These are phyloP conservation scores for Fragilaria crotonensis DNA, from an alignment of 108 stramenopile species.

Conservation along the genomic window DNA sequence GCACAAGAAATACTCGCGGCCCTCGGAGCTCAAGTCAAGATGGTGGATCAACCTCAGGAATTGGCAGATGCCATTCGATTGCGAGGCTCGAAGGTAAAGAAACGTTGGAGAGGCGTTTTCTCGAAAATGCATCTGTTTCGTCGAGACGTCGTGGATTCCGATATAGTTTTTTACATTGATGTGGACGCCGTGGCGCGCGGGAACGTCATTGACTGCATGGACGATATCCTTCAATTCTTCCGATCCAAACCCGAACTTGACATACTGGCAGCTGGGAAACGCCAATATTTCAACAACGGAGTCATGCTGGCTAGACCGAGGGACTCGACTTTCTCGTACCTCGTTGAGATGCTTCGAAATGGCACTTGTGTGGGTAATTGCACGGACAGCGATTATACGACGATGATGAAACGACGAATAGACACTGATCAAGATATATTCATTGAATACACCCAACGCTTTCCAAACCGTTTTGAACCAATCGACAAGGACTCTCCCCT, in stretches of 20 bases:
- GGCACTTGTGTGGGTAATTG: background rate
- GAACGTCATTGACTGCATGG: background rate
- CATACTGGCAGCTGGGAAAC: background rate
- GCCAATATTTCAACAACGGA: background rate
- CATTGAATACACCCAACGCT: background rate
- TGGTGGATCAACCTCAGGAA: background rate
- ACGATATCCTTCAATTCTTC: background rate
- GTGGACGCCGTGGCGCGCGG: background rate
- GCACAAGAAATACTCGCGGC: background rate
- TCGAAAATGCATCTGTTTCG: background rate
- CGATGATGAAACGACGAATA: background rate
- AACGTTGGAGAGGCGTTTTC: background rate
- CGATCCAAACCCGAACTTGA: background rate
- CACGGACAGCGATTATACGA: background rate
- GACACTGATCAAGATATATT: background rate
- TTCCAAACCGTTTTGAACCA: background rate
- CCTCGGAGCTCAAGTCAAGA: background rate
- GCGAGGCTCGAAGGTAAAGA: background rate
- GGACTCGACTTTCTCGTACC: background rate
- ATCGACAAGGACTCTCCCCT: background rate
- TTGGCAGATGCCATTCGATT: background rate
- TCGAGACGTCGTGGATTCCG: background rate
- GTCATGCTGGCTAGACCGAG: background rate
- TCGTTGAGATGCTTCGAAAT: background rate
- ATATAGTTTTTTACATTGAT: background rate